Conservation (phyloP, 139 green algal genomes). For the Tetraselmis chui region DNA sequence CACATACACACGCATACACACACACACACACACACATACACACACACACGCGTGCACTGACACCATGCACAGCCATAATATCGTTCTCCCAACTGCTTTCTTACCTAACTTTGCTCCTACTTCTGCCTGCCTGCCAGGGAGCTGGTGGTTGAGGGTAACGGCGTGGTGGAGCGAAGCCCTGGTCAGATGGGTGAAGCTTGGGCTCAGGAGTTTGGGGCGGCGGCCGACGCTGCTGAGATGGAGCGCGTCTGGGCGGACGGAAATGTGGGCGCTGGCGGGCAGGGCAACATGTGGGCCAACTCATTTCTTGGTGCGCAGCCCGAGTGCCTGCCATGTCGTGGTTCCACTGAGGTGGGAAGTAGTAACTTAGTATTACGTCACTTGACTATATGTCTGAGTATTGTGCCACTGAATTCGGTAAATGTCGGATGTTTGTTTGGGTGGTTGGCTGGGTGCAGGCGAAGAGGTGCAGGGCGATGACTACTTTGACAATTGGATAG, state of each 20-base stretch:
- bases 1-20: too few relatives aligned
- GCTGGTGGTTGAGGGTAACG: background rate
- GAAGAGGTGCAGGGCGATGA: constrained; percentile 7
- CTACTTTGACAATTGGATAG: constrained; percentile 14
- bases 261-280: background rate
- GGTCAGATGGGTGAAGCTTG: constrained; percentile 19
- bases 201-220: constrained; percentile 42
- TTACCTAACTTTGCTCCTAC: too few relatives aligned
- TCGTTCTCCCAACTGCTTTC: too few relatives aligned
- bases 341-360: too few relatives aligned
- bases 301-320: background rate
- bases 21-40: too few relatives aligned
- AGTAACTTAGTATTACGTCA: background rate
- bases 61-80: too few relatives aligned
- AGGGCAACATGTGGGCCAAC: background rate
- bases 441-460: background rate
- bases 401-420: too few relatives aligned
- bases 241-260: constrained; percentile 17
- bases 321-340: background rate
- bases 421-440: background rate
- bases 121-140: too few relatives aligned
- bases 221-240: constrained; percentile 1
- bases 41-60: too few relatives aligned
- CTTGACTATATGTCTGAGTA: too few relatives aligned
- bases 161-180: constrained; percentile 1